Evolutionary conservation across 208 protist genomes (phyloP), one percentile per base, ranked within the genome.

Genomic region (Tritrichomonas foetus): DNA sequence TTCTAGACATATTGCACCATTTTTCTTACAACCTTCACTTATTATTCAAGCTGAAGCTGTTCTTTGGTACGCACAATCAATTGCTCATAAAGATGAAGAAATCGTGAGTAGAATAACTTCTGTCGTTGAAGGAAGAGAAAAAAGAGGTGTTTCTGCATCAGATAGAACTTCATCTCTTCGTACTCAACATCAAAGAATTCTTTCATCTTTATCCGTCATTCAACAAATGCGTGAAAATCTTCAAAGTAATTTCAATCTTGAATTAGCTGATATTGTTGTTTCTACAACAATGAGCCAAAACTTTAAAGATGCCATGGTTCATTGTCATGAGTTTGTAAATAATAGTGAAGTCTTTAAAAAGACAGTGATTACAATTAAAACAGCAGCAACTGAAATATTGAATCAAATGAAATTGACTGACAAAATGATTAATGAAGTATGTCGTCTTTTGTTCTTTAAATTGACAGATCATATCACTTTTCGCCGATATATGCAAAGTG

Each of bases 391-490:
- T 8, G 20, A 14, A 11, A 89, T 41, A n/a, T 39, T 89, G 0
- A n/a, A 33, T 2, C 27, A 53, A 36, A n/a, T 53, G 41, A 89
- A 53, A 5, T 14, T 89, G 0, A 47, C 33, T 57, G 78, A 89
- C 0, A 2, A 55, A 33, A 57, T n/a, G 30, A 89, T 89, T 47
- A 53, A 89, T 20, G 33, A 89, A 57, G 41, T 89, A 39, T 57
- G 78, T 49, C 44, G 78, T 8, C 33, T 89, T 89, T 16, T 89
- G 16, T 89, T 89, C 47, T 89, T 89, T 47, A 89, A 89, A 50
- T 49, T 89, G 0, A 89, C 78, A 30, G 78, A 89, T 39, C 78
- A 89, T 36, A 57, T 89, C 0, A 89, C 78, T 8, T 89, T 89
- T 57, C 53, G 47, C 8, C 33, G 47, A 16, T 89, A 89, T 36